Base-by-base conservation (phyloP, 1,139 yeast species). In the Maudiozyma humilis region DNA sequence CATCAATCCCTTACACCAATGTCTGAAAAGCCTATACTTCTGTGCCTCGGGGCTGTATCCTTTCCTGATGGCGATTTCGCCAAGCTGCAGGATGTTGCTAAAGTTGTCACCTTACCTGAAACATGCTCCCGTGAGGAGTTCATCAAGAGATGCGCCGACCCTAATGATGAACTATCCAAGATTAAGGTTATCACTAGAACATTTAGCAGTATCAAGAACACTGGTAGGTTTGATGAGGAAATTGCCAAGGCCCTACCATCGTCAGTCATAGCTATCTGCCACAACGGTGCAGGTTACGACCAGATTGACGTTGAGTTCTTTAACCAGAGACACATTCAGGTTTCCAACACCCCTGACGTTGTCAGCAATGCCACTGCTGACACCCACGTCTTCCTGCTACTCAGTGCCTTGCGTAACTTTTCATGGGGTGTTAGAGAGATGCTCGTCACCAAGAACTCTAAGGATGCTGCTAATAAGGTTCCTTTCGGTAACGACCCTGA, bases 251-350 rank as follows among this genome's bases (percentile, higher is more conserved):
- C 67, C 30, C 67, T 91, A 45, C 95, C 95, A 3, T 50, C 69
- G 1, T 60, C 79, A 0, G 72, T 89, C 25, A 76, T 77, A 55
- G 73, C 78, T 13, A 70, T 91, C 17, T 72, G 84, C 54, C 95
- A 87, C 64, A 73, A 77, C 54, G 96, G 97, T 45, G 98, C 98
- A 1, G 97, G 98, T 4, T 91, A 91, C 63, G 97, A 91, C 60
- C 89, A 82, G 62, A 70, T 82, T 38, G 87, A 82, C 54, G 76
- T 78, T 2, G 47, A 52, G n/a, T 59, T 59, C 13, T 58, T 68
- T 41, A 52, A 51, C 5, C 56, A 54, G 15, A 60, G 58, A 34
- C 68, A 68, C 7, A 79, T 85, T 44, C 87, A 81, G 63, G 68
- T 84, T 10, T 76, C 89, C 8, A 82, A 85, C 59, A 82, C 81